Conservation (phyloP, 2,329 filamentous ascomycete species). For the Xylogone sp. region DNA sequence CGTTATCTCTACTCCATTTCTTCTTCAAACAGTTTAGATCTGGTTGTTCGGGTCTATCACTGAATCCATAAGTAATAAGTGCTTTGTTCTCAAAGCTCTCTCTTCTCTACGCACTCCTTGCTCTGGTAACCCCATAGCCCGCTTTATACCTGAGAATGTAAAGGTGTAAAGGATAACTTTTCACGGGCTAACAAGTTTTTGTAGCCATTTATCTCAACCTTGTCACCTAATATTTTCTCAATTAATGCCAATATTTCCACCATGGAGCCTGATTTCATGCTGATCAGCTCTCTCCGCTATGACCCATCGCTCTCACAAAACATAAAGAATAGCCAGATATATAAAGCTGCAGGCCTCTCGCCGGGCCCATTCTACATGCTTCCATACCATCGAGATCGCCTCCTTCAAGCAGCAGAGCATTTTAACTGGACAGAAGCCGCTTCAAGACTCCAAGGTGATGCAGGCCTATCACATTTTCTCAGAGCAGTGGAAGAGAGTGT, state of each 20-base stretch:
- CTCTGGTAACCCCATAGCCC: background rate
- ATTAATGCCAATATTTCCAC: background rate
- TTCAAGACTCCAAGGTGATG: slow-evolving; percentile 38
- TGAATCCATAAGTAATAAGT: too few species aligned
- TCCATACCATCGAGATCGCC: slow-evolving; percentile 71
- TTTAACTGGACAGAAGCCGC: slow-evolving; percentile 51
- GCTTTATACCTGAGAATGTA: too few species aligned
- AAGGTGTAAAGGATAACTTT: too few species aligned
- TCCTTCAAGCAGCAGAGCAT: slow-evolving; percentile 59
- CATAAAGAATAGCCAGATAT: slow-evolving; percentile 15
- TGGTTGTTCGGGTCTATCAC: too few species aligned
- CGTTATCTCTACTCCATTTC: too few species aligned
- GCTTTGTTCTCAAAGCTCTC: too few species aligned
- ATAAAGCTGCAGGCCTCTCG: slow-evolving; percentile 42
- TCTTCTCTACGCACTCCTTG: too few species aligned
- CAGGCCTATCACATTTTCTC: slow-evolving; percentile 41
- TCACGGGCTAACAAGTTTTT: too few species aligned
- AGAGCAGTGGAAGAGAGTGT: slow-evolving; percentile 31
- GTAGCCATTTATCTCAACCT: too few species aligned
- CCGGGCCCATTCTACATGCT: slow-evolving; percentile 74
- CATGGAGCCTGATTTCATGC: slow-evolving; percentile 41
- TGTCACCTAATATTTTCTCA: too few species aligned
- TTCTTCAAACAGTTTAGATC: too few species aligned
- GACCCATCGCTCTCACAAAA: slow-evolving; percentile 52
- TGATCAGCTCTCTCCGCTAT: slow-evolving; percentile 71